Base-by-base conservation (phyloP, 441 rosid genomes). In the Adansonia rubrostipa region DNA sequence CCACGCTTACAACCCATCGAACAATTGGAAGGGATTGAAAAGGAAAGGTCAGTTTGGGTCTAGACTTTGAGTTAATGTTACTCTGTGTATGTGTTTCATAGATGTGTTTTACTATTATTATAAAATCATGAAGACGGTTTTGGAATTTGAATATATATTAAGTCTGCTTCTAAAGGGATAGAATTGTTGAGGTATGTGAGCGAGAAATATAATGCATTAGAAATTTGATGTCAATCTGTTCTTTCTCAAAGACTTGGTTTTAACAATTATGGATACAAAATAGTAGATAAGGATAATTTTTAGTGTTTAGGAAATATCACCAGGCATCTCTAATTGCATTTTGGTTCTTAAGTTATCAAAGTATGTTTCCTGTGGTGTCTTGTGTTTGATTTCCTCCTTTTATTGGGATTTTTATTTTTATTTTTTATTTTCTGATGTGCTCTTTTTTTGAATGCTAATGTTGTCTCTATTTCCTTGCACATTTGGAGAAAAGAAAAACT, bases 1-100 rank as follows among this genome's bases (percentile, higher is more conserved):
- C 92, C 93, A 10, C 80, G 92, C 66, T 83, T 89, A 5, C 92
- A 89, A 73, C 88, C 89, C 57, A 45, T 82, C 45, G 91, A 85
- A 78, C 87, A 83, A 62, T 73, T 82, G 71, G 87, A 86, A 75
- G 86, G 81, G 61, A 84, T 65, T 78, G 91, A 92, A 79, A 84
- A 67, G 56, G 96, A 82, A 74, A 88, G 96, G 98, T 42, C 45
- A 3, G 36, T 33, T 3, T 33, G 36, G 17, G 40, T 36, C 3
- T 67, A n/a, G 20, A n/a, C 67, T 76, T 33, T 1, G 22, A 76
- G 22, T 65, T 5, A 56, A 22, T 20, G 53, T 17, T 54, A 3
- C 14, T 47, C 28, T 33, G 47, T n/a, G 8, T 2, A 3, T 1
- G 15, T 20, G 5, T 50, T 14, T 60, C 22, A 9, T 17, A 66